A percentile compares a stretch with the other conserved stretches of the same genome.
Conservation (phyloP, 768 basidiomycete genomes). For the Termitomyces sp. region DNA sequence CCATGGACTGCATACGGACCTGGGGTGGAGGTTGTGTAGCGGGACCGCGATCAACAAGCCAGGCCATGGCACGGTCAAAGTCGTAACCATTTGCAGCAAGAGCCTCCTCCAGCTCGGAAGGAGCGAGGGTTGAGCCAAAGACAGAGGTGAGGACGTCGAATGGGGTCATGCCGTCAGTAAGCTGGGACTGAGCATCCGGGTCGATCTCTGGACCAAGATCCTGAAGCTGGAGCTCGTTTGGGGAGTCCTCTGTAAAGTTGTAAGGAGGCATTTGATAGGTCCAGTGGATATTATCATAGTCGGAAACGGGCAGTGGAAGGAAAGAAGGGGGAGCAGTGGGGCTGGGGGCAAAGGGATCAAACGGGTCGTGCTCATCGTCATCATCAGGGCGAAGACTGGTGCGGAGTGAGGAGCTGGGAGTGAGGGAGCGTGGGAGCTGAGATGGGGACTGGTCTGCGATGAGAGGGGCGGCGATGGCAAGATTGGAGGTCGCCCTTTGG, state of each 20-base stretch:
- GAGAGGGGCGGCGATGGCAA: constrained; percentile 89
- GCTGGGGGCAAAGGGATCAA: constrained; percentile 68
- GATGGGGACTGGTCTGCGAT: constrained; percentile 59
- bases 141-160: constrained; percentile 94
- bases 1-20: constrained; percentile 56
- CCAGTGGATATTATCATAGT: constrained; percentile 44
- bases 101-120: constrained; percentile 92
- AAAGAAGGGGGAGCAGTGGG: constrained; percentile 46
- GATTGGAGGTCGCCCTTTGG: constrained; percentile 75
- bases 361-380: constrained; percentile 75
- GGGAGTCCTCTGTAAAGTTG: constrained; percentile 20
- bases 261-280: constrained; percentile 20
- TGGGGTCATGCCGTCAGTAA: constrained; percentile 94
- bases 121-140: constrained; percentile 86
- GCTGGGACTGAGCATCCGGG: constrained; percentile 37
- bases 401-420: constrained; percentile 68
- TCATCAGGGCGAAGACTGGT: constrained; percentile 58
- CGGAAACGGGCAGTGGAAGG: constrained; percentile 59
- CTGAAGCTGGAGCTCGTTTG: constrained; percentile 20
- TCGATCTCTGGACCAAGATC: constrained; percentile 37
- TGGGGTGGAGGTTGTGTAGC: constrained; percentile 40
- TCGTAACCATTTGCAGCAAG: constrained; percentile 86
- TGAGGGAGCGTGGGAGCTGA: constrained; percentile 48
- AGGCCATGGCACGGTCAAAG: constrained; percentile 94
- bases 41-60: constrained; percentile 76